These are phyloP conservation scores for Aureobasidium subglaciale DNA, from an alignment of 2,329 filamentous ascomycete genomes.

Conservation along the genomic window DNA sequence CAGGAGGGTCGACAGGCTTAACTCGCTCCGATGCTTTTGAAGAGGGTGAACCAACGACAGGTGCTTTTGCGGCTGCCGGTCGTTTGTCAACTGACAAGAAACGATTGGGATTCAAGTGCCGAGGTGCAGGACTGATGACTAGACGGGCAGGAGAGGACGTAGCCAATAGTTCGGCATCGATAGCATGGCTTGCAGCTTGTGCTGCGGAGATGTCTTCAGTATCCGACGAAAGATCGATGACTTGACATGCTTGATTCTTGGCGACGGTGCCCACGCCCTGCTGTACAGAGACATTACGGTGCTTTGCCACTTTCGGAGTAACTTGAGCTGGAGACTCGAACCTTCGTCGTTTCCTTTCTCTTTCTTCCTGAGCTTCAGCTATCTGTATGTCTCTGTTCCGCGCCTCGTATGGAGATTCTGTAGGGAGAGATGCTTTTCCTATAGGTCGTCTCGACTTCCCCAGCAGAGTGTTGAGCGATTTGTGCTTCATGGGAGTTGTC, in stretches of 20 bases:
- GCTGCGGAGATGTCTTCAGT: slow-evolving; percentile 21
- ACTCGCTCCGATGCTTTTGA: slow-evolving; percentile 6
- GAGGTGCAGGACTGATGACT: background rate
- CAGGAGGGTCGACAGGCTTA: background rate
- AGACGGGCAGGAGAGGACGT: slow-evolving; percentile 15
- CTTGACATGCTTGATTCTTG: slow-evolving; percentile 16
- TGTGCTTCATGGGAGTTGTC: slow-evolving; percentile 41
- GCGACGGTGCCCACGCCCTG: background rate
- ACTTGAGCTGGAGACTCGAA: slow-evolving; percentile 16
- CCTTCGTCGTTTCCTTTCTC: slow-evolving; percentile 35
- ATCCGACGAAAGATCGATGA: slow-evolving; percentile 33
- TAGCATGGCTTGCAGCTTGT: slow-evolving; percentile 20
- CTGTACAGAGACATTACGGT: background rate
- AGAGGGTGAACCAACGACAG: slow-evolving; percentile 5
- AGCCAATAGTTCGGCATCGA: slow-evolving; percentile 22
- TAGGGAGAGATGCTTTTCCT: slow-evolving; percentile 52
- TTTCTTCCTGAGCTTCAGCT: slow-evolving; percentile 26
- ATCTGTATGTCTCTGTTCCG: slow-evolving; percentile 32
- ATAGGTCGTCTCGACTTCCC: slow-evolving; percentile 58
- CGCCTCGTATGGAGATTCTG: slow-evolving; percentile 60
- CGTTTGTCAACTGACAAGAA: background rate
- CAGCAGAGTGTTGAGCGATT: slow-evolving; percentile 56
- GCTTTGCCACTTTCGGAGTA: background rate
- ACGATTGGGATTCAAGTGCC: slow-evolving; percentile 20
- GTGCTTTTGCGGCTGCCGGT: background rate